A percentile compares a stretch with the other conserved stretches of the same genome.
phyloP scores from a whole-genome alignment of 2,329 filamentous ascomycete species.

The Sporothrix inflata region DNA sequence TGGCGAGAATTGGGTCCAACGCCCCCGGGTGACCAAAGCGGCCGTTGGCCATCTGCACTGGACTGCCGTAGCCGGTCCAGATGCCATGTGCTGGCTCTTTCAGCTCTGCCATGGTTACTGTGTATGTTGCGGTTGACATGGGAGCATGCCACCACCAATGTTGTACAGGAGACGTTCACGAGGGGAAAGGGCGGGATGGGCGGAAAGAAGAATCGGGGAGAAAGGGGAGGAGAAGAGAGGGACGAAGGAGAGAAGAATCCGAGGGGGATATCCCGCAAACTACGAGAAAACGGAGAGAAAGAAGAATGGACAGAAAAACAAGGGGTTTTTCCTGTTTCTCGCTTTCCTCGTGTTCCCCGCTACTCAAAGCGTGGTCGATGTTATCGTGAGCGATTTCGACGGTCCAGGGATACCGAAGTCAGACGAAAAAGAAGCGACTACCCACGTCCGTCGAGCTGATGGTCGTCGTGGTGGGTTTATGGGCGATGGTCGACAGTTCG shows the following conservation, averaged over 20 bases:
- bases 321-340: constrained; percentile 4
- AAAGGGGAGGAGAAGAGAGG: background rate
- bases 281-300: constrained; percentile 1
- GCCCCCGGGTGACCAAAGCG: constrained; percentile 50
- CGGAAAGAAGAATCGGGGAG: background rate
- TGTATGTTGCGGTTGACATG: constrained; percentile 66
- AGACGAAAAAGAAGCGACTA: background rate
- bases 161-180: background rate
- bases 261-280: background rate
- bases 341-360: too few relatives aligned
- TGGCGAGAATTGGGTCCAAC: constrained; percentile 55
- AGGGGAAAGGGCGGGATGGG: background rate
- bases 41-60: constrained; percentile 54
- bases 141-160: constrained; percentile 50
- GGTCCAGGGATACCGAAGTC: background rate
- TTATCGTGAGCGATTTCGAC: background rate
- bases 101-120: constrained; percentile 66
- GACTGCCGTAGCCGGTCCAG: constrained; percentile 61
- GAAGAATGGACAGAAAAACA: background rate
- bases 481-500: background rate
- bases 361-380: background rate
- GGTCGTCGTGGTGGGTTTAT: background rate
- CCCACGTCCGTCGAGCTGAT: background rate
- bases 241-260: background rate
- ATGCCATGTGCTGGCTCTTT: constrained; percentile 63